A percentile compares a stretch with the other conserved stretches of the same genome.
Conservation (phyloP, 495 filamentous ascomycete species). For the Penicilliopsis zonata region DNA sequence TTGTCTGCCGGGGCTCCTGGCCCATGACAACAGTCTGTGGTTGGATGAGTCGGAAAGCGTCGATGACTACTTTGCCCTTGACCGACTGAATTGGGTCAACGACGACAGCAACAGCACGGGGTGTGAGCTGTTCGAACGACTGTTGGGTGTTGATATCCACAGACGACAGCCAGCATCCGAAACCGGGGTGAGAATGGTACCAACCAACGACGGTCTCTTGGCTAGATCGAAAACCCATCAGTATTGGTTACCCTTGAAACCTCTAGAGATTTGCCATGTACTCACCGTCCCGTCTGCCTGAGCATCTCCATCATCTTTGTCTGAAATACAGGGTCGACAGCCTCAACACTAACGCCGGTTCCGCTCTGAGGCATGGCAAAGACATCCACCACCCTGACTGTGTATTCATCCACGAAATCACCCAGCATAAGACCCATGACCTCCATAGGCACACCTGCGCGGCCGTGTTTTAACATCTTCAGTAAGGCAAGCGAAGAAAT, state of each 20-base stretch:
- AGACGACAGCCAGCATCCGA: constrained; percentile 96
- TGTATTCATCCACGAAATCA: constrained; percentile 98
- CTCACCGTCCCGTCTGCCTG: constrained; percentile 87
- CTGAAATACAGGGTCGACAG: constrained; percentile 96
- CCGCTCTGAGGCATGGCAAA: constrained; percentile 99
- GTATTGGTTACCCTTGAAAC: background rate
- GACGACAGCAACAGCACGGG: constrained; percentile 92
- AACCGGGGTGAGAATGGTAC: constrained; percentile 99
- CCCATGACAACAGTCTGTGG: constrained; percentile 97
- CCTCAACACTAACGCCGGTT: constrained; percentile 95
- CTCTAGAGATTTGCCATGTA: background rate
- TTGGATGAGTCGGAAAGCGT: constrained; percentile 97
- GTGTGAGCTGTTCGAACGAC: constrained; percentile 94
- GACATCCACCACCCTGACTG: constrained; percentile 92
- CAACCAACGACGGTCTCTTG: constrained; percentile 96
- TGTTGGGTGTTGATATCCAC: constrained; percentile 99
- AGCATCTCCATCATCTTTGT: constrained; percentile 99
- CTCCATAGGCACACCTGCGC: constrained; percentile 98
- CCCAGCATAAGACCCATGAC: constrained; percentile 99
- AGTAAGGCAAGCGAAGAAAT: constrained; percentile 94
- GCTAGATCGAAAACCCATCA: constrained; percentile 28
- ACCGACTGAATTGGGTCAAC: constrained; percentile 98
- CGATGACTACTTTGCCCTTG: constrained; percentile 98
- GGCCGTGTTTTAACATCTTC: constrained; percentile 96
- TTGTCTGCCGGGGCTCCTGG: constrained; percentile 96